Conservation (phyloP, 192 early-diverging fungal genomes). For the Oehlia diaphana region DNA sequence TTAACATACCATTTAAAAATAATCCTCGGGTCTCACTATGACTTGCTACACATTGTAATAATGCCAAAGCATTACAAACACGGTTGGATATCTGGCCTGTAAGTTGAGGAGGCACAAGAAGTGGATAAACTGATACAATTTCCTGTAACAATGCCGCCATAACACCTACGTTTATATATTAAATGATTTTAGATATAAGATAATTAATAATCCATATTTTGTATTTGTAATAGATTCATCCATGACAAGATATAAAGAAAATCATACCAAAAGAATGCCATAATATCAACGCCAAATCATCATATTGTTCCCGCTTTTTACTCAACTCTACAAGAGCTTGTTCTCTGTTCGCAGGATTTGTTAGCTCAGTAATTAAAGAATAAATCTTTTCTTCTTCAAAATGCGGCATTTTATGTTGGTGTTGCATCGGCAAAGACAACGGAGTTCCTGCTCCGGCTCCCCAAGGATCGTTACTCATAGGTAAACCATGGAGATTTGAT, state of each 20-base stretch:
- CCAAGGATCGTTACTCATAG: conserved; percentile 22
- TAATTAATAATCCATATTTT: no score
- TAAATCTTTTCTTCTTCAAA: conserved; percentile 88
- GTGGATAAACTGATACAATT: conserved; percentile 93
- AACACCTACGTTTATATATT: conserved; percentile 57
- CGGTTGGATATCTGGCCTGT: conserved; percentile 89
- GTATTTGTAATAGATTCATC: neutral
- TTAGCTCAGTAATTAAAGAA: conserved; percentile 81
- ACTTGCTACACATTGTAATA: conserved; percentile 94
- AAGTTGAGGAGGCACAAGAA: conserved; percentile 83
- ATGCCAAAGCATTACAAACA: conserved; percentile 93
- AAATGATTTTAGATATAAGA: no score
- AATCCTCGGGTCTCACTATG: conserved; percentile 87
- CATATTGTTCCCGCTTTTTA: conserved; percentile 93
- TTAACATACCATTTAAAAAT: conserved; percentile 70
- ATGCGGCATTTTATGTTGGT: conserved; percentile 43
- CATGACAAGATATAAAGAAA: neutral
- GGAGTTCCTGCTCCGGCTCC: conserved; percentile 31
- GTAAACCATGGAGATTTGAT: conserved; percentile 25
- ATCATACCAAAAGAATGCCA: conserved; percentile 92
- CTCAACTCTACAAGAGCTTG: conserved; percentile 90
- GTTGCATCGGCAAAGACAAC: conserved; percentile 34
- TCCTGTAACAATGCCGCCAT: conserved; percentile 95
- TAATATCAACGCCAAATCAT: conserved; percentile 92
- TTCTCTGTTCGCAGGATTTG: conserved; percentile 76